phyloP scores from a whole-genome alignment of 257 asterid species.

The Fraxinus excelsior region DNA sequence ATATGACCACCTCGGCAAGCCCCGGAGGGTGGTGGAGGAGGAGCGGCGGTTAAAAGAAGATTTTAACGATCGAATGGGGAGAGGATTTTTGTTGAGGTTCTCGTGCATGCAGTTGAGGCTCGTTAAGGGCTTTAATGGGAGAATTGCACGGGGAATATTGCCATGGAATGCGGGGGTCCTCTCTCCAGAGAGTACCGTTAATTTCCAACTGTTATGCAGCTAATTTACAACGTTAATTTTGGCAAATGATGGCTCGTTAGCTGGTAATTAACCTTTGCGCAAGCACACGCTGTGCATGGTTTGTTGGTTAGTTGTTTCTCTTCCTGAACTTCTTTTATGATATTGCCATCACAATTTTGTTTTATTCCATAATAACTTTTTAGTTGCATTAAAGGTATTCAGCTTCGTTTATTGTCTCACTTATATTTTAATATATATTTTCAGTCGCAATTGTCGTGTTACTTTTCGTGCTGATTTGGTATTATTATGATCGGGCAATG shows the following conservation, averaged over 20 bases:
- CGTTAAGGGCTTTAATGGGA: conserved; percentile 35
- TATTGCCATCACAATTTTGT: no score
- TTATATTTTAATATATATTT: no score
- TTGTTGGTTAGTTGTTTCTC: no score
- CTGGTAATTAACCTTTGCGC: no score
- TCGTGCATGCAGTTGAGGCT: conserved; percentile 15
- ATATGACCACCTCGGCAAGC: conserved; percentile 63
- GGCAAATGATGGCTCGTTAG: not conserved
- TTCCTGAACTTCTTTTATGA: no score
- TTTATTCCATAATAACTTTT: no score
- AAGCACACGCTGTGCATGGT: no score
- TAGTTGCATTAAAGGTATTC: no score
- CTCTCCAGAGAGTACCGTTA: conserved; percentile 32
- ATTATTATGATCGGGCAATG: no score
- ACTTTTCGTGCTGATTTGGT: no score
- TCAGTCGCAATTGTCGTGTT: no score
- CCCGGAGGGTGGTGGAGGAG: conserved; percentile 23
- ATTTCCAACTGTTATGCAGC: conserved; percentile 23
- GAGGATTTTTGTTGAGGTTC: not conserved
- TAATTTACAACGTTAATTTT: not conserved
- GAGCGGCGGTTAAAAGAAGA: not conserved
- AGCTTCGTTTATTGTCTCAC: no score
- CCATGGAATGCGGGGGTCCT: conserved; percentile 38
- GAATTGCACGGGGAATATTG: conserved; percentile 30
- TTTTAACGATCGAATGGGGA: not conserved